Conservation (phyloP, 768 basidiomycete genomes). For the Postia placenta region DNA sequence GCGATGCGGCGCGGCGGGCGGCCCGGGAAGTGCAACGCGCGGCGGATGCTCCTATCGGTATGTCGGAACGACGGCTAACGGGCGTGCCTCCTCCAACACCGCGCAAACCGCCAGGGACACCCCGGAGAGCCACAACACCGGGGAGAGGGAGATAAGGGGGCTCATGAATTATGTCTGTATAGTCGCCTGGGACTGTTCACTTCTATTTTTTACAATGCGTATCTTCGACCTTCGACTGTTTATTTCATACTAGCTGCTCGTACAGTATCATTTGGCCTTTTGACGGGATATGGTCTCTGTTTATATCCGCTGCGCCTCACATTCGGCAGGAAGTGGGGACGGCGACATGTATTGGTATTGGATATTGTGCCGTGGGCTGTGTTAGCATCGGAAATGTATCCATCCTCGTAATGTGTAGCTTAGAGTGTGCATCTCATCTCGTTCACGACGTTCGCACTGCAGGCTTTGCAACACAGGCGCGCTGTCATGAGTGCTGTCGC, state of each 20-base stretch:
- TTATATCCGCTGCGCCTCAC: neutral
- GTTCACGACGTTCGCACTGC: neutral
- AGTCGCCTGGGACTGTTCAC: neutral
- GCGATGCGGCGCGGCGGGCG: slow-evolving; percentile 66
- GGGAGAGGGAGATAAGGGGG: slow-evolving; percentile 21
- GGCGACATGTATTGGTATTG: slow-evolving; percentile 17
- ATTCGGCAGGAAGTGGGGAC: slow-evolving; percentile 14
- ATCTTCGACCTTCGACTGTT: slow-evolving; percentile 4
- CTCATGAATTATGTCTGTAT: neutral
- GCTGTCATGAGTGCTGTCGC: too few relatives aligned
- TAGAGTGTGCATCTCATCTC: neutral
- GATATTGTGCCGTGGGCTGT: slow-evolving; percentile 4
- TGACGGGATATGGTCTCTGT: too few relatives aligned
- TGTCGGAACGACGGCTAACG: slow-evolving; percentile 52
- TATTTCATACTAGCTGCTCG: too few relatives aligned
- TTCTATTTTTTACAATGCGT: slow-evolving; percentile 15
- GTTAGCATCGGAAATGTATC: neutral
- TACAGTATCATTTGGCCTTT: too few relatives aligned
- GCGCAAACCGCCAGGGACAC: slow-evolving; percentile 60
- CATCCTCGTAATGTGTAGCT: slow-evolving; percentile 5
- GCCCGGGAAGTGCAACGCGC: slow-evolving; percentile 66
- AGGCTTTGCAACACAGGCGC: too few relatives aligned
- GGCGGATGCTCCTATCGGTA: slow-evolving; percentile 41
- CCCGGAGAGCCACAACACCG: slow-evolving; percentile 49
- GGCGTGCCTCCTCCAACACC: slow-evolving; percentile 44